These are phyloP conservation scores for Eucalyptus erythrocorys DNA, from an alignment of 345 rosid species.

Conservation along the genomic window DNA sequence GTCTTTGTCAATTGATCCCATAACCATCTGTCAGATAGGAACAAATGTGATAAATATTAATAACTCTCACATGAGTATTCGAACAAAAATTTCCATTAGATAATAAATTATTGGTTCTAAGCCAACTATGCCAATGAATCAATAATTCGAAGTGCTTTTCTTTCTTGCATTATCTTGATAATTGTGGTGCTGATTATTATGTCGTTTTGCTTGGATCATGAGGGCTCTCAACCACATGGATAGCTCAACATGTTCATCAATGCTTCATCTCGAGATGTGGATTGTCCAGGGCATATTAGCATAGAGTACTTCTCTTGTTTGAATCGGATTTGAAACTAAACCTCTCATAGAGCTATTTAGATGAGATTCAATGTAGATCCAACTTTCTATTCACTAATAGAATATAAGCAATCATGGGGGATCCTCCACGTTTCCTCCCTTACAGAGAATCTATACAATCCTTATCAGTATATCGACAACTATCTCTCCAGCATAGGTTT, in stretches of 20 bases:
- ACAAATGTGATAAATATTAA: neutral
- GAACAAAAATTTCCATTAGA: neutral
- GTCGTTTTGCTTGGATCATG: neutral
- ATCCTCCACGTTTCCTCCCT: neutral
- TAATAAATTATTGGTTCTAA: neutral
- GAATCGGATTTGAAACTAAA: neutral
- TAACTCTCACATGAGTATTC: neutral
- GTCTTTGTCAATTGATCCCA: neutral
- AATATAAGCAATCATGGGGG: neutral
- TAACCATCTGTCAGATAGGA: neutral
- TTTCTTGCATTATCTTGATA: neutral
- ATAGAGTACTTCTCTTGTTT: neutral
- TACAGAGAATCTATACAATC: neutral
- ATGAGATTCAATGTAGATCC: neutral
- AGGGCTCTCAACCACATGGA: neutral
- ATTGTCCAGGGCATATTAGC: neutral
- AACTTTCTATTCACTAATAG: neutral
- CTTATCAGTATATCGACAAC: neutral
- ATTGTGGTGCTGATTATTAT: neutral
- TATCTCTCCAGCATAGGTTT: neutral
- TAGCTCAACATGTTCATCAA: neutral
- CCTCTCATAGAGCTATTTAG: neutral
- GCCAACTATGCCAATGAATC: neutral
- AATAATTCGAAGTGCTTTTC: neutral
- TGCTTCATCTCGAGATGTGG: neutral